A percentile compares a stretch with the other conserved stretches of the same genome.
These are phyloP conservation scores for Nothomitra cinnamomea DNA, from an alignment of 2,329 filamentous ascomycete species.

Conservation along the genomic window DNA sequence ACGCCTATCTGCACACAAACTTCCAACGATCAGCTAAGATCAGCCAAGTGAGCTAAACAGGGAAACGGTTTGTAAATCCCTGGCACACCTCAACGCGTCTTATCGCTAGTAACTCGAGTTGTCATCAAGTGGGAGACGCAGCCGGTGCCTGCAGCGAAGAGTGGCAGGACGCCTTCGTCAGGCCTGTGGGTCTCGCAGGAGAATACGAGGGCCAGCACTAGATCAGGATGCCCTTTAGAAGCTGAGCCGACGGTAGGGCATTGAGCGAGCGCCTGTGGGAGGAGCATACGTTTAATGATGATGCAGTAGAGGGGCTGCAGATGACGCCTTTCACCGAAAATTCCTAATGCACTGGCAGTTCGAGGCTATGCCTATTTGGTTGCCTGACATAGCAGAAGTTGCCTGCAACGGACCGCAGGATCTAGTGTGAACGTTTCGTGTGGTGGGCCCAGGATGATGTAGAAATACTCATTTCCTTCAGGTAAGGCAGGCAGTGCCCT, in stretches of 20 bases:
- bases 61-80: background rate
- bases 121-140: background rate
- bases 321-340: too few relatives aligned
- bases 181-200: background rate
- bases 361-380: too few relatives aligned
- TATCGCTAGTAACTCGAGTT: background rate
- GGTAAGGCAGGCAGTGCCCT: too few relatives aligned
- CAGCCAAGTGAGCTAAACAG: background rate
- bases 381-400: too few relatives aligned
- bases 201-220: background rate
- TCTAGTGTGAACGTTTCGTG: too few relatives aligned
- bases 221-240: background rate
- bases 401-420: too few relatives aligned
- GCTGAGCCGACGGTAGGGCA: background rate
- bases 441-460: too few relatives aligned
- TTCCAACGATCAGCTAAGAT: background rate
- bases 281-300: too few relatives aligned
- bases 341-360: too few relatives aligned
- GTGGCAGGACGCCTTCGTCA: background rate
- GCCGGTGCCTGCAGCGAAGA: background rate
- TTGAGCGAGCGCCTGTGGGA: background rate
- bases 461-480: too few relatives aligned
- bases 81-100: background rate
- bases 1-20: background rate
- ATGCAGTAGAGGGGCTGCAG: too few relatives aligned